These are phyloP conservation scores for Penicillium parvum DNA, from an alignment of 495 filamentous ascomycete genomes.

Conservation along the genomic window DNA sequence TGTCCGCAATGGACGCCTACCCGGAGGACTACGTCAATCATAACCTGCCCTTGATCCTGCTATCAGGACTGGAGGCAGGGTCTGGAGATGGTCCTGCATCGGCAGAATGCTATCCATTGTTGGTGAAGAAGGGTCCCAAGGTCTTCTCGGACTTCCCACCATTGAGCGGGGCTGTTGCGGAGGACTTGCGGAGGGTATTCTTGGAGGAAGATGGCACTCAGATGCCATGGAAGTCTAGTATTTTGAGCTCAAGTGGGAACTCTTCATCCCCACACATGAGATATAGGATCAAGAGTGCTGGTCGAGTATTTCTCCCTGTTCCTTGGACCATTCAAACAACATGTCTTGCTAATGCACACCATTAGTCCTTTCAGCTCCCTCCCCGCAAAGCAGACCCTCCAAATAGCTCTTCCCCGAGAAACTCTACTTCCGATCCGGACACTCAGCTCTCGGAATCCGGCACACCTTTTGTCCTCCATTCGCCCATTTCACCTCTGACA, in stretches of 20 bases:
- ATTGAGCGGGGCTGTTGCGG: conserved; percentile 59
- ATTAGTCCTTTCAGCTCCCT: conserved; percentile 56
- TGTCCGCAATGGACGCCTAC: conserved; percentile 79
- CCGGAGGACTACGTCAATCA: conserved; percentile 74
- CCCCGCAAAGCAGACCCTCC: conserved; percentile 60
- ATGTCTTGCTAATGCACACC: conserved; percentile 17
- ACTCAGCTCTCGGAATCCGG: conserved; percentile 40
- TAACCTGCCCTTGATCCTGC: conserved; percentile 72
- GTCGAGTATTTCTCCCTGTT: conserved; percentile 59
- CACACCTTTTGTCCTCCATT: conserved; percentile 60
- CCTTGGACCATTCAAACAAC: neutral
- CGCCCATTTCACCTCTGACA: conserved; percentile 81
- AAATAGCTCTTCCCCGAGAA: conserved; percentile 42
- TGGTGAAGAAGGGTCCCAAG: conserved; percentile 54
- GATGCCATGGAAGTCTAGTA: conserved; percentile 53
- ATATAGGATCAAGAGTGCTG: conserved; percentile 65
- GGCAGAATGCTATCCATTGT: conserved; percentile 37
- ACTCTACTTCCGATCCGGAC: conserved; percentile 44
- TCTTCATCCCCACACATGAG: conserved; percentile 17
- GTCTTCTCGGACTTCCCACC: conserved; percentile 65
- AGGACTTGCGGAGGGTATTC: conserved; percentile 64
- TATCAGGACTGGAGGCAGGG: conserved; percentile 62
- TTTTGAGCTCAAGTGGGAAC: conserved; percentile 32
- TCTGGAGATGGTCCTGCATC: conserved; percentile 17
- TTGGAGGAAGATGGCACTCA: conserved; percentile 59